Percentiles rank a stretch among this genome's conserved stretches.
Conservation (phyloP, 768 basidiomycete species). For the Pholiota conissans region DNA sequence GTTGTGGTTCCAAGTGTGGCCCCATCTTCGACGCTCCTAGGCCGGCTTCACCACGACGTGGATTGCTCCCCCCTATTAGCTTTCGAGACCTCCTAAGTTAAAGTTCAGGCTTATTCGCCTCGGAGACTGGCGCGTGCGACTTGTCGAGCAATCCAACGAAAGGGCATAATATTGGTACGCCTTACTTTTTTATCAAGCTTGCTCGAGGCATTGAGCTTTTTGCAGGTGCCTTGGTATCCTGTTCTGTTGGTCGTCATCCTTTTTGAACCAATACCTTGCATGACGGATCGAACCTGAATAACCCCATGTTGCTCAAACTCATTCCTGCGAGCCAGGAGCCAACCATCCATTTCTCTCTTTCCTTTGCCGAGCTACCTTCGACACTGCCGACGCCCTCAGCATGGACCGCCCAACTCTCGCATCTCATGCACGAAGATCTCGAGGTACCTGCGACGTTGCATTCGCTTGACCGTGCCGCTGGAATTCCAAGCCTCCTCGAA, state of each 20-base stretch:
- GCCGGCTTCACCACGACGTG: not conserved
- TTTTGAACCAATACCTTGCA: not conserved
- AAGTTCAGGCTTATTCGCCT: not conserved
- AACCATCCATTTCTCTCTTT: conserved; percentile 58
- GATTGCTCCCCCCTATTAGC: not conserved
- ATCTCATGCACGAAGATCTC: conserved; percentile 51
- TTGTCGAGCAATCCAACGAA: not conserved
- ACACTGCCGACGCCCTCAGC: conserved; percentile 45
- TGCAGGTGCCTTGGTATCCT: not conserved
- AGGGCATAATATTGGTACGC: not conserved
- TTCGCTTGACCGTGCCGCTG: conserved; percentile 60
- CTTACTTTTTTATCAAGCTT: too few species aligned
- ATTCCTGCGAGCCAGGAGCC: conserved; percentile 42
- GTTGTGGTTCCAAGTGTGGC: too few species aligned
- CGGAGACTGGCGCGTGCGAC: not conserved
- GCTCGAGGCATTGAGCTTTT: not conserved
- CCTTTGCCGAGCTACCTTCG: conserved; percentile 52
- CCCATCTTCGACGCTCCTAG: too few species aligned
- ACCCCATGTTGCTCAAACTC: conserved; percentile 59
- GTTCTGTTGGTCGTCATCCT: not conserved
- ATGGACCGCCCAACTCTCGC: conserved; percentile 56
- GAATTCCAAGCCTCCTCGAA: conserved; percentile 51
- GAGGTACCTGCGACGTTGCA: conserved; percentile 53
- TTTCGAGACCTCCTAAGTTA: not conserved
- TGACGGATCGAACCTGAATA: not conserved